These are phyloP conservation scores for Beauveria varroae DNA, from an alignment of 2,329 filamentous ascomycete species.

Conservation along the genomic window DNA sequence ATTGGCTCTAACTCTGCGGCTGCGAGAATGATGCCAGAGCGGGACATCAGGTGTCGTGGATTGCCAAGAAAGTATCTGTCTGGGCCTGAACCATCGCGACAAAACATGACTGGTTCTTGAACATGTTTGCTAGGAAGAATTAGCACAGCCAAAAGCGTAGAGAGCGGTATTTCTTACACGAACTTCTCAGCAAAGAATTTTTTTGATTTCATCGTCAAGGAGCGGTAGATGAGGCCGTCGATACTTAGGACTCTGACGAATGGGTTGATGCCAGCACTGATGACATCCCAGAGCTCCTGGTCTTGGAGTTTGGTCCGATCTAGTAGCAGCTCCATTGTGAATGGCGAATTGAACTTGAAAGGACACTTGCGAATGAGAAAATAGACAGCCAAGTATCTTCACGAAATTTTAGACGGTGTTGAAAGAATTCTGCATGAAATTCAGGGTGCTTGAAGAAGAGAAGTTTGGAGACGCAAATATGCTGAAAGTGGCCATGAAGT, in stretches of 20 bases:
- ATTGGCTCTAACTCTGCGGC: slow-evolving; percentile 15
- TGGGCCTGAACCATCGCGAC: slow-evolving; percentile 19
- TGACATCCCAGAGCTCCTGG: slow-evolving; percentile 13
- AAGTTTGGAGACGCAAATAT: neutral
- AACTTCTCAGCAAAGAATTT: slow-evolving; percentile 18
- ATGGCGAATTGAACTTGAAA: neutral
- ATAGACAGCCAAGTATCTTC: neutral
- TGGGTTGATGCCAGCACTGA: slow-evolving; percentile 13
- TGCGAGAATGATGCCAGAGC: slow-evolving; percentile 16
- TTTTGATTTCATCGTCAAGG: slow-evolving; percentile 16
- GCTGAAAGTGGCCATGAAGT: neutral
- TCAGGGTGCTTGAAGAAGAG: neutral
- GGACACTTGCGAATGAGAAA: neutral
- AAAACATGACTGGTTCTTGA: slow-evolving; percentile 19
- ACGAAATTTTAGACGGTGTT: neutral
- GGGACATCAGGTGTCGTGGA: slow-evolving; percentile 18
- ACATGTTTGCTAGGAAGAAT: slow-evolving; percentile 15
- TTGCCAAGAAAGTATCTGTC: slow-evolving; percentile 21
- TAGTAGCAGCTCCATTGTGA: neutral
- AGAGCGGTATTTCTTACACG: slow-evolving; percentile 15
- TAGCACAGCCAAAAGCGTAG: neutral
- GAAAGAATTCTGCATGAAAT: neutral
- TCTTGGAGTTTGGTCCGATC: slow-evolving; percentile 1
- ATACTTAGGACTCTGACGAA: slow-evolving; percentile 16
- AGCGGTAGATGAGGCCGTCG: slow-evolving; percentile 14